phyloP scores from a whole-genome alignment of 164 flowering plant genomes.

The Chimonanthus praecox region DNA sequence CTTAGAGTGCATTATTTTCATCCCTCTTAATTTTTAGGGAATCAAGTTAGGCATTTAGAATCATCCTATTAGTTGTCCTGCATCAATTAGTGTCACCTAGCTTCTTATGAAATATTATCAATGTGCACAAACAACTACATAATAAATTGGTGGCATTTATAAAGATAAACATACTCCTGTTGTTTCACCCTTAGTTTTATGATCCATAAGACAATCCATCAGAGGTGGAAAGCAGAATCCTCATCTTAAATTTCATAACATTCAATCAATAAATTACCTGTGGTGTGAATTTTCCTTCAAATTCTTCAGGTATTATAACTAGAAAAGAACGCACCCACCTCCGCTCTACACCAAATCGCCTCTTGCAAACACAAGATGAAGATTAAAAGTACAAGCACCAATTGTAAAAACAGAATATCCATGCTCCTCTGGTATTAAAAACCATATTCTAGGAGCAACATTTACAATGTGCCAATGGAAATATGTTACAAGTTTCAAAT shows the following conservation, averaged over 20 bases:
- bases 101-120: too few species aligned
- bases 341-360: constrained; percentile 59
- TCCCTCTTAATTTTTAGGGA: too few species aligned
- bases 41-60: too few species aligned
- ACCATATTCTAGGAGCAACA: constrained; percentile 26
- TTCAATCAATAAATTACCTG: constrained; percentile 39
- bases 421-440: constrained; percentile 22
- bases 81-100: too few species aligned
- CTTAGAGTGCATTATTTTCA: too few species aligned
- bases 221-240: constrained; percentile 4
- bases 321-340: constrained; percentile 45
- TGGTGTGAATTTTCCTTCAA: constrained; percentile 17
- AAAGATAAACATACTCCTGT: constrained; percentile 1
- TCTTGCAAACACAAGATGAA: constrained; percentile 78
- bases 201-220: background rate
- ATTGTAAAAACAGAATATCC: constrained; percentile 6
- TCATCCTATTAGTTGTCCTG: too few species aligned
- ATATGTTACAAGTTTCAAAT: constrained; percentile 58
- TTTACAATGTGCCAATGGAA: constrained; percentile 38
- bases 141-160: background rate
- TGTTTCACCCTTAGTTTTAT: background rate
- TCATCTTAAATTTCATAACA: constrained; percentile 11
- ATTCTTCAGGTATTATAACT: constrained; percentile 51
- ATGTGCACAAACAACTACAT: background rate
- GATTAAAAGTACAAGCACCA: constrained; percentile 39